These are phyloP conservation scores for Cornus suecica DNA, from an alignment of 148 eudicot species.

Conservation along the genomic window DNA sequence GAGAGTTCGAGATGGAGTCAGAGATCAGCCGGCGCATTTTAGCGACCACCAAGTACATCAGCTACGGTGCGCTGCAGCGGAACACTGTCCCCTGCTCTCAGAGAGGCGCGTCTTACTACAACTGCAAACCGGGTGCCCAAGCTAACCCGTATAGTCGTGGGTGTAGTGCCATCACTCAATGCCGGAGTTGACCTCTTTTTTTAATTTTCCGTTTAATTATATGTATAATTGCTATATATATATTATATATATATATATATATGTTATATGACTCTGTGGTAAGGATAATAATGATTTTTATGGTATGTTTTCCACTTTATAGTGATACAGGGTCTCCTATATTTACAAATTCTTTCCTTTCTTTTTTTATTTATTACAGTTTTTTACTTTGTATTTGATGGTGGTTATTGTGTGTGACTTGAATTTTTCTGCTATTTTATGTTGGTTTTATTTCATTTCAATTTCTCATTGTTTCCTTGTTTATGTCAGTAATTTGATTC, in stretches of 20 bases:
- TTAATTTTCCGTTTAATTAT: background rate
- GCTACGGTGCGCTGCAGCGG: conserved; percentile 57
- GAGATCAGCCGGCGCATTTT: conserved; percentile 56
- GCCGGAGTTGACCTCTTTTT: conserved; percentile 35
- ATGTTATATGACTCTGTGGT: too few species aligned
- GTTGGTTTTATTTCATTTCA: too few species aligned
- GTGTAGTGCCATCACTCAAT: conserved; percentile 61
- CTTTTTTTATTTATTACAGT: too few species aligned
- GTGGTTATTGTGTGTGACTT: background rate
- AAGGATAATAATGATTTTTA: background rate
- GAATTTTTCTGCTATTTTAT: too few species aligned
- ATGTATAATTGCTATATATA: background rate
- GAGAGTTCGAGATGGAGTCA: conserved; percentile 51
- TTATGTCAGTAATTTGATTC: too few species aligned
- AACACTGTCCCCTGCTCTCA: conserved; percentile 65
- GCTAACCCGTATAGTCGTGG: conserved; percentile 71
- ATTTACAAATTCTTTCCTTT: too few species aligned
- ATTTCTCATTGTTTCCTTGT: too few species aligned
- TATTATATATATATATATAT: too few species aligned
- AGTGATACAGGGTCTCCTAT: too few species aligned
- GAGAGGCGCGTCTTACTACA: conserved; percentile 70
- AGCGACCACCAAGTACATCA: conserved; percentile 41
- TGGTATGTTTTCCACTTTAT: background rate
- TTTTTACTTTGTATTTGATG: too few species aligned
- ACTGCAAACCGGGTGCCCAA: conserved; percentile 49